Percentiles rank a stretch among this genome's conserved stretches.
phyloP scores from a whole-genome alignment of 2,329 filamentous ascomycete genomes.

The Hypoxylon sp. region DNA sequence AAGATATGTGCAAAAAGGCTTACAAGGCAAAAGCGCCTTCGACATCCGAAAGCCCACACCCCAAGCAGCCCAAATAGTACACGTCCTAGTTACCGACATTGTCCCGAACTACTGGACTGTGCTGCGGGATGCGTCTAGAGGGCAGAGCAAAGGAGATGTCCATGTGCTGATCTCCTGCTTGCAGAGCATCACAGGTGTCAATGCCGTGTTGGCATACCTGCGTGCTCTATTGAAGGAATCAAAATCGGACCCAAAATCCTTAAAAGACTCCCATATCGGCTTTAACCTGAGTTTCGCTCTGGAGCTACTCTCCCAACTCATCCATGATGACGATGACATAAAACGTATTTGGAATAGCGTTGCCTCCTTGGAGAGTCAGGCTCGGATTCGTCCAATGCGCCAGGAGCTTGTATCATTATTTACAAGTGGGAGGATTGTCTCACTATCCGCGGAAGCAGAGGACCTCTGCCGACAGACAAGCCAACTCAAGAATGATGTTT shows the following conservation, averaged over 20 bases:
- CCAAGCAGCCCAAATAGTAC: conserved; percentile 78
- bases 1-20: conserved; percentile 60
- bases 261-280: conserved; percentile 57
- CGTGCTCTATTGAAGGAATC: conserved; percentile 69
- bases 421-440: conserved; percentile 63
- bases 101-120: conserved; percentile 85
- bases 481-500: conserved; percentile 56
- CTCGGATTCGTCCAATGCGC: conserved; percentile 53
- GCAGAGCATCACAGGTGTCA: conserved; percentile 80
- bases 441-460: conserved; percentile 68
- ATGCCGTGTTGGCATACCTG: conserved; percentile 79
- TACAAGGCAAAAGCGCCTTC: conserved; percentile 55
- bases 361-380: conserved; percentile 26
- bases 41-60: conserved; percentile 74
- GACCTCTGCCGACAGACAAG: conserved; percentile 57
- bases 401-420: conserved; percentile 62
- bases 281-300: conserved; percentile 61
- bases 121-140: conserved; percentile 61
- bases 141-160: conserved; percentile 53
- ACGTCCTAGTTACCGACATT: conserved; percentile 78
- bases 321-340: conserved; percentile 53
- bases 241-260: conserved; percentile 54
- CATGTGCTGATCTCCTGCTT: conserved; percentile 73
- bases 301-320: conserved; percentile 58
- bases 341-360: conserved; percentile 46